Base-by-base conservation (phyloP, 805 yeast species). In the Metschnikowia kunwiensis region DNA sequence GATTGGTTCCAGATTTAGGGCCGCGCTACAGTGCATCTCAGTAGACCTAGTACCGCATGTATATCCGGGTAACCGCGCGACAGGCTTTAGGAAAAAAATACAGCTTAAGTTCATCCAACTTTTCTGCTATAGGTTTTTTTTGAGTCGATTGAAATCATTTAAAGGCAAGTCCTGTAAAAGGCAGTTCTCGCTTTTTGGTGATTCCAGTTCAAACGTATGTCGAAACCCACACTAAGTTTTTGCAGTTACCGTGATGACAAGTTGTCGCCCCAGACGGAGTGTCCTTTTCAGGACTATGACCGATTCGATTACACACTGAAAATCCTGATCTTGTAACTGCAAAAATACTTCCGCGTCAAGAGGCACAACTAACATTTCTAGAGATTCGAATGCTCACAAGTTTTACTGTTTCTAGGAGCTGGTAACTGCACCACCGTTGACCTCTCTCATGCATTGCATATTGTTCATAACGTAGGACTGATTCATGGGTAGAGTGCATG, bases 211-310 rank as follows among this genome's bases (percentile, higher is more conserved):
- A 30, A 34, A 14, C 23, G 50, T 46, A 46, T 46, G 50, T 46
- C 14, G 14, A 8, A 11, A 11, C 16, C 13, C n/a, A 23, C 24
- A 13, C 24, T 10, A 13, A 21, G 26, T 27, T 32, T 24, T 15
- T 30, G 24, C 31, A 32, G 23, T 34, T 47, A 40, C 40, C 36
- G 46, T 77, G 83, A 78, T 77, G 83, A 78, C 79, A 66, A 57
- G 73, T 50, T 78, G 83, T 78, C 83, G 83, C 83, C 83, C 83
- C 83, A 78, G 70, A 68, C 83, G 80, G 82, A 77, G 72, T 67
- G 54, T 65, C 72, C 74, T 67, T 47, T 66, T 68, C 74, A 68
- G 74, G 74, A 71, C 72, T 52, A 74, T 78, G 82, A 77, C 73
- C 78, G 83, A 78, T 67, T 77, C 83, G 83, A 77, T 74, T 51